Conservation (phyloP, 805 yeast genomes). For the Metschnikowia cubensis region DNA sequence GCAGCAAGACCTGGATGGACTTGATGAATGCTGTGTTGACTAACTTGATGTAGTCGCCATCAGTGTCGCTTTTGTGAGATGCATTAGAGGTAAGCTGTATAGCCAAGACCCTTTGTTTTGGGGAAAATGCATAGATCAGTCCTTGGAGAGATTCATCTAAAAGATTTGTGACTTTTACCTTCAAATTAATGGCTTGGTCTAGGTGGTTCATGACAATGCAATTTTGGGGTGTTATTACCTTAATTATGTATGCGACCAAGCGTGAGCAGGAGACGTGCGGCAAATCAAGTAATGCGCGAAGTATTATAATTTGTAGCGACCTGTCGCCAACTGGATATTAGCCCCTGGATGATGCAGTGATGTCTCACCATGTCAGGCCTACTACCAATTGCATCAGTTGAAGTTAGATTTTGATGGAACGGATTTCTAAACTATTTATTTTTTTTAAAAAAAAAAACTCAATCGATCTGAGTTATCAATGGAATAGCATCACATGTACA, state of each 20-base stretch:
- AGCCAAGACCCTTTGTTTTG: constrained; percentile 43
- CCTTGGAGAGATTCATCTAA: constrained; percentile 60
- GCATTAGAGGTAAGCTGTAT: constrained; percentile 12
- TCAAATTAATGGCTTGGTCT: constrained; percentile 19
- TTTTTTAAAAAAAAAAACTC: too few species aligned
- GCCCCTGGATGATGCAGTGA: too few species aligned
- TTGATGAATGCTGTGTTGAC: constrained; percentile 24
- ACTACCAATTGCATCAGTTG: background rate
- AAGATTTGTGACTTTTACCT: constrained; percentile 59
- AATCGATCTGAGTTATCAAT: background rate
- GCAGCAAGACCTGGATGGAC: constrained; percentile 40
- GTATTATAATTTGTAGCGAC: background rate
- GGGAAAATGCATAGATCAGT: constrained; percentile 56
- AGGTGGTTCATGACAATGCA: constrained; percentile 12
- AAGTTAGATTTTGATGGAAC: too few species aligned
- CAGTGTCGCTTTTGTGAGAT: constrained; percentile 1
- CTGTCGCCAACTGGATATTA: background rate
- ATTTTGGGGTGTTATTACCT: background rate
- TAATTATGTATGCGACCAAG: background rate
- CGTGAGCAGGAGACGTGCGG: background rate
- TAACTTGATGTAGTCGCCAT: constrained; percentile 11
- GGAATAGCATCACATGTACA: background rate
- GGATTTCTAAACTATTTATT: too few species aligned
- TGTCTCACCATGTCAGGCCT: background rate
- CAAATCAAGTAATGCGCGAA: constrained; percentile 1